Percentiles rank a stretch among this genome's conserved stretches.
Evolutionary conservation across 2,329 filamentous ascomycete species (phyloP).

Genomic region (Fusarium hostae): DNA sequence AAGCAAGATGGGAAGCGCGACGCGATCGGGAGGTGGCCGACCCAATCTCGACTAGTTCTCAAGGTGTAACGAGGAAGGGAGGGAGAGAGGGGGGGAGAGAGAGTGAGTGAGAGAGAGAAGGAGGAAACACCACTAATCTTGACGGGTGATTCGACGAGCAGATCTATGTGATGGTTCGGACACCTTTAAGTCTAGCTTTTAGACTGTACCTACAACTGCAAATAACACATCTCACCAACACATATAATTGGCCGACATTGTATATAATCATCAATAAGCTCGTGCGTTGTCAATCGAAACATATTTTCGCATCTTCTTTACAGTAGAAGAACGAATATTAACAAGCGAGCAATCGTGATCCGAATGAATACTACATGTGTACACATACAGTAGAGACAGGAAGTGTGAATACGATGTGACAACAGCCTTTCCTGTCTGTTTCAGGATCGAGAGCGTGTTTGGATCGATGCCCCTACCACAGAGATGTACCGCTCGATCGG

Average conservation of each 20-base stretch:
- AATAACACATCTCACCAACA: neutral
- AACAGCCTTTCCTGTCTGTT: neutral
- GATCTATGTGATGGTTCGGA: neutral
- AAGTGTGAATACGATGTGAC: neutral
- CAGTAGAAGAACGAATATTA: neutral
- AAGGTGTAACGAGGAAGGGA: too few relatives aligned
- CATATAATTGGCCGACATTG: neutral
- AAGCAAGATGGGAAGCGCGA: too few relatives aligned
- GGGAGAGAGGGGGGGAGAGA: too few relatives aligned
- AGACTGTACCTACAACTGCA: neutral
- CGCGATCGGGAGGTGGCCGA: too few relatives aligned
- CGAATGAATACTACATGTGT: neutral
- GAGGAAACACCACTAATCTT: too few relatives aligned
- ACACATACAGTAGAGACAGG: neutral
- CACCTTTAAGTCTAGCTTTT: neutral
- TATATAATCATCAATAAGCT: neutral
- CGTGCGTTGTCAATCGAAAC: neutral
- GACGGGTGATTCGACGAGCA: too few relatives aligned
- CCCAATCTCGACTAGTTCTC: too few relatives aligned
- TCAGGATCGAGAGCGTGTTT: neutral
- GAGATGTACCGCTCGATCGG: too few relatives aligned
- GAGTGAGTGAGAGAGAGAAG: too few relatives aligned
- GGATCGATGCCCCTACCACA: neutral
- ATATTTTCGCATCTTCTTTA: neutral
- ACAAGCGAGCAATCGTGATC: neutral